Percentiles rank a stretch among this genome's conserved stretches.
Conservation (phyloP, 345 rosid genomes). For the Nephelium lappaceum region DNA sequence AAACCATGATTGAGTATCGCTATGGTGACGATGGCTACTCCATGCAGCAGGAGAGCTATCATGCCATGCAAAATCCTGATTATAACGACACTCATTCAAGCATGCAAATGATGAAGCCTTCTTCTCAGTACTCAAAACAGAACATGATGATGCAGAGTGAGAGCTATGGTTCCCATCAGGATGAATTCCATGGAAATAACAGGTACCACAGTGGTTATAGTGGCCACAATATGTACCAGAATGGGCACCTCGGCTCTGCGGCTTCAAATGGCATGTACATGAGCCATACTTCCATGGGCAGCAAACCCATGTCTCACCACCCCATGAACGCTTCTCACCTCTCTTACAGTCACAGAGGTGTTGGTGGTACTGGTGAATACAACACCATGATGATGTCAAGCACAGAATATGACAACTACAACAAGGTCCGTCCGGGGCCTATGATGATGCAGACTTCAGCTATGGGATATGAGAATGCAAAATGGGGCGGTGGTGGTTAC, state of each 20-base stretch:
- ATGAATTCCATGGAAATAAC: not conserved
- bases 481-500: not conserved
- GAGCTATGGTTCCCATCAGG: constrained; percentile 4
- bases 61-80: not conserved
- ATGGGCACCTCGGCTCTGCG: not conserved
- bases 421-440: not conserved
- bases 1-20: constrained; percentile 7
- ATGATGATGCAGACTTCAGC: not conserved
- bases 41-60: constrained; percentile 14
- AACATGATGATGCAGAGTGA: not conserved
- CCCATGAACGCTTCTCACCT: not conserved
- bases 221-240: not conserved
- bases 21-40: constrained; percentile 19
- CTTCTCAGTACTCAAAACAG: not conserved
- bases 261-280: not conserved
- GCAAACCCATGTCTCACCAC: not conserved
- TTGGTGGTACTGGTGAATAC: not conserved
- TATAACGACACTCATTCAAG: not conserved
- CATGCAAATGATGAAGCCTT: constrained; percentile 12
- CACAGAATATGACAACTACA: constrained; percentile 1
- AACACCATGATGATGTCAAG: constrained; percentile 3
- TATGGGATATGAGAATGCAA: not conserved
- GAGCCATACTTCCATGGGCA: not conserved
- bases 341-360: not conserved
- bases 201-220: not conserved